Evolutionary conservation across 352 stramenopile species (phyloP), one percentile per base, ranked within the genome.

Genomic region (Elongisporangium senticosum): DNA sequence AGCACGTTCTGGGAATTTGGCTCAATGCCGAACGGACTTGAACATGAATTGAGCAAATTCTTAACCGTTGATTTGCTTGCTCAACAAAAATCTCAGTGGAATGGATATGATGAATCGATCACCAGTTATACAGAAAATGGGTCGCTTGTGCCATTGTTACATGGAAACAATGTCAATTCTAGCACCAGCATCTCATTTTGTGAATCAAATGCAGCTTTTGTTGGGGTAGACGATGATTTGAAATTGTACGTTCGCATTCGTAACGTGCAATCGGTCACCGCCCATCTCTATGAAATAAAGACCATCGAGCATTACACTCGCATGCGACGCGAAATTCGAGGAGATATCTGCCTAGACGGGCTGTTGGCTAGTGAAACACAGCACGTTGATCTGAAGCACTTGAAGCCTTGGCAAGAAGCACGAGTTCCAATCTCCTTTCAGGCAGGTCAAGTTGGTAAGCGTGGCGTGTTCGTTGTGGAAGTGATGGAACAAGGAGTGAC

Each of bases 221-320:
- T 82, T 62, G 56, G 55, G 3, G 69, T 65, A 0, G 68, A 75
- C 19, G 78, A 84, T 39, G 61, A 68, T 1, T 56, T 88, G 2
- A 53, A 58, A 8, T 37, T 88, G 55, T 64, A 69, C 20, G 59
- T 87, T 2, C 64, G 69, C 19, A 68, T 78, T 17, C 67, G 71
- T 8, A 87, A 87, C 55, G 67, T 84, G 7, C 74, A 83, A 39
- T 65, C 58, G 2, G 51, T 89, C 21, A 87, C 72, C 2, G 73
- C 78, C 1, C 76, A 89, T 52, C 51, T 89, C 11, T 89, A 84
- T 53, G 68, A 86, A 53, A 77, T 89, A 43, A 77, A 83, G 40
- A 80, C 76, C 10, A 61, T 72, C 11, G 79, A 89, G 61, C 79
- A 83, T 39, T 86, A 85, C 54, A 69, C 66, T 15, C 70, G 72